Percentiles rank a stretch among this genome's conserved stretches.
These are phyloP conservation scores for Cadophora malorum DNA, from an alignment of 2,329 filamentous ascomycete genomes.

Conservation along the genomic window DNA sequence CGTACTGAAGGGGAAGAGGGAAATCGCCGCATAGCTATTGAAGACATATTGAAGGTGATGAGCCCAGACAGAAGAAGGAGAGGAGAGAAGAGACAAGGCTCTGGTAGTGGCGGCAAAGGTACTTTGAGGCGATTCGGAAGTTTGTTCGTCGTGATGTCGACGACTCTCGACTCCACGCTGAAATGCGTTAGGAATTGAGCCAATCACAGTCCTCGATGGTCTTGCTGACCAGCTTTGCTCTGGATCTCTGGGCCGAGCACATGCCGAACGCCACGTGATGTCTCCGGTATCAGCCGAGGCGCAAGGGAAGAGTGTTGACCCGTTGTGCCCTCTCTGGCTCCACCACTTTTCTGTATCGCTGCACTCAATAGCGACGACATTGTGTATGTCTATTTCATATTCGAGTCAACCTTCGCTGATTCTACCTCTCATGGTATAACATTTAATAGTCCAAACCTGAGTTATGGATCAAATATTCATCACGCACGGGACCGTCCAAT, in stretches of 20 bases:
- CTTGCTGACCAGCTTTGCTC: neutral
- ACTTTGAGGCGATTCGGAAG: slow-evolving; percentile 32
- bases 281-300: neutral
- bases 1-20: slow-evolving; percentile 62
- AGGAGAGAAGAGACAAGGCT: slow-evolving; percentile 26
- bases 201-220: neutral
- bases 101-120: slow-evolving; percentile 12
- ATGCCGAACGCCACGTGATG: slow-evolving; percentile 8
- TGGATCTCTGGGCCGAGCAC: slow-evolving; percentile 14
- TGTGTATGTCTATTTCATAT: too few species aligned
- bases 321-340: neutral
- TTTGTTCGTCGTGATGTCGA: slow-evolving; percentile 27
- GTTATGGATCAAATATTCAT: too few species aligned
- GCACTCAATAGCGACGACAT: too few species aligned
- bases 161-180: slow-evolving; percentile 14
- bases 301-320: slow-evolving; percentile 1
- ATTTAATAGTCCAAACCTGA: too few species aligned
- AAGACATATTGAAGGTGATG: slow-evolving; percentile 59
- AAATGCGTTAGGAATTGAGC: slow-evolving; percentile 8
- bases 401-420: too few species aligned
- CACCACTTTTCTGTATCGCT: neutral
- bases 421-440: too few species aligned
- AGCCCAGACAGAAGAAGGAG: slow-evolving; percentile 27
- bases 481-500: too few species aligned
- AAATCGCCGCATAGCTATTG: slow-evolving; percentile 69